These are phyloP conservation scores for Coemansia pectinata DNA, from an alignment of 192 early-diverging fungal species.

Conservation along the genomic window DNA sequence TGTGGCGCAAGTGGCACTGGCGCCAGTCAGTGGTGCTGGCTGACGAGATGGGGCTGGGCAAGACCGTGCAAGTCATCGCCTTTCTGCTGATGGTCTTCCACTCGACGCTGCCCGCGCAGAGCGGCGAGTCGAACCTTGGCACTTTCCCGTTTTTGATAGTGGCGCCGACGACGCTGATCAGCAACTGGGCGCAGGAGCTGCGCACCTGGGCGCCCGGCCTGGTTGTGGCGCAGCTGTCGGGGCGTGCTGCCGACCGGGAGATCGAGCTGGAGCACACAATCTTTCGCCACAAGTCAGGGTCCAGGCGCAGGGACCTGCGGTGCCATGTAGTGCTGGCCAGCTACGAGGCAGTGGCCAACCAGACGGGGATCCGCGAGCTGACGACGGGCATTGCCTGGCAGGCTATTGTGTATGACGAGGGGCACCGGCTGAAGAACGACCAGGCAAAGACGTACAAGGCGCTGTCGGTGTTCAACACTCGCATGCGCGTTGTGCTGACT, in stretches of 20 bases:
- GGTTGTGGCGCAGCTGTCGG: slow-evolving; percentile 84
- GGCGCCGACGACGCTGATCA: slow-evolving; percentile 90
- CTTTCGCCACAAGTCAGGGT: slow-evolving; percentile 8
- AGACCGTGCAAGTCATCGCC: slow-evolving; percentile 94
- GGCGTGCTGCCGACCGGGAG: slow-evolving; percentile 67
- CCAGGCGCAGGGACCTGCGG: slow-evolving; percentile 46
- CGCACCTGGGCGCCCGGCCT: slow-evolving; percentile 90
- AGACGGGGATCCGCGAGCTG: slow-evolving; percentile 56
- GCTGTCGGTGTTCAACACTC: slow-evolving; percentile 71
- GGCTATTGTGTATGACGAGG: slow-evolving; percentile 90
- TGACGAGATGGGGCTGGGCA: slow-evolving; percentile 94
- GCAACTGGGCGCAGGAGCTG: slow-evolving; percentile 90
- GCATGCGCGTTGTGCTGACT: slow-evolving; percentile 89
- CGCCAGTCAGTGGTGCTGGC: slow-evolving; percentile 91
- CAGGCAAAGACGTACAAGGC: slow-evolving; percentile 84
- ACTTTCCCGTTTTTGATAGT: slow-evolving; percentile 94
- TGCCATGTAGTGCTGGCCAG: slow-evolving; percentile 95
- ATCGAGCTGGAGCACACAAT: slow-evolving; percentile 47
- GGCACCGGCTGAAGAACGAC: slow-evolving; percentile 93
- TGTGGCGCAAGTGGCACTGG: slow-evolving; percentile 80
- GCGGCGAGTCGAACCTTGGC: slow-evolving; percentile 59
- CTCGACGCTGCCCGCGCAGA: slow-evolving; percentile 17
- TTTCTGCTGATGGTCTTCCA: slow-evolving; percentile 78
- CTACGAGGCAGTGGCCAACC: slow-evolving; percentile 87
- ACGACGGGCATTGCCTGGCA: slow-evolving; percentile 78